Conservation (phyloP, 345 rosid genomes). For the Populus nigra region DNA sequence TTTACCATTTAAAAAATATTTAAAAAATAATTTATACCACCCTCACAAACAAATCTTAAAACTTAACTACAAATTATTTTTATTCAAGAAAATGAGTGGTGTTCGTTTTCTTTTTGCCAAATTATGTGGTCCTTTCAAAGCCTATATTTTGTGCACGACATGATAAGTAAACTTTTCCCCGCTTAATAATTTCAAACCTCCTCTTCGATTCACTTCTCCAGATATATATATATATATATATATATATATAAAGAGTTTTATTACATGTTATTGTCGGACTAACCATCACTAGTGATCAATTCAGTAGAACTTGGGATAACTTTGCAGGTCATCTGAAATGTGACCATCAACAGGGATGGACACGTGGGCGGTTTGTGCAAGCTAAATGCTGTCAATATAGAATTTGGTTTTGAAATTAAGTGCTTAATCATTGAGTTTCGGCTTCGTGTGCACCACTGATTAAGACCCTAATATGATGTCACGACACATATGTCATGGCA, state of each 20-base stretch:
- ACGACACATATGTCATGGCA: constrained; percentile 4
- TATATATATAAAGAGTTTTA: too few relatives aligned
- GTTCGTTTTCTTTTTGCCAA: neutral
- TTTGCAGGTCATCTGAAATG: neutral
- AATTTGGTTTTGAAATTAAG: neutral
- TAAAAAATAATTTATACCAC: accelerated
- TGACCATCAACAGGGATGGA: neutral
- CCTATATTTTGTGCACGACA: neutral
- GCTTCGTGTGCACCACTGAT: neutral
- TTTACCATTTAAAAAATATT: too few relatives aligned
- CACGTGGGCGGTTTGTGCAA: constrained; percentile 1
- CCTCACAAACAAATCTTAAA: too few relatives aligned
- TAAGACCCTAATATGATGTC: neutral
- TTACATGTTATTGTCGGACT: neutral
- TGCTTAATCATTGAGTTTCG: constrained; percentile 4
- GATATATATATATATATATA: too few relatives aligned
- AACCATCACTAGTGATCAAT: neutral
- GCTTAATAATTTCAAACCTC: neutral
- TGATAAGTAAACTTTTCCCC: neutral
- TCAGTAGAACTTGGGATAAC: neutral
- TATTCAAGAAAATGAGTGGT: neutral
- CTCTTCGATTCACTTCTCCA: neutral
- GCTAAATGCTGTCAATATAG: neutral
- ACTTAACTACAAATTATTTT: neutral
- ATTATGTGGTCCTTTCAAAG: neutral